These are phyloP conservation scores for Simmondsia chinensis DNA, from an alignment of 148 eudicot genomes.

Conservation along the genomic window DNA sequence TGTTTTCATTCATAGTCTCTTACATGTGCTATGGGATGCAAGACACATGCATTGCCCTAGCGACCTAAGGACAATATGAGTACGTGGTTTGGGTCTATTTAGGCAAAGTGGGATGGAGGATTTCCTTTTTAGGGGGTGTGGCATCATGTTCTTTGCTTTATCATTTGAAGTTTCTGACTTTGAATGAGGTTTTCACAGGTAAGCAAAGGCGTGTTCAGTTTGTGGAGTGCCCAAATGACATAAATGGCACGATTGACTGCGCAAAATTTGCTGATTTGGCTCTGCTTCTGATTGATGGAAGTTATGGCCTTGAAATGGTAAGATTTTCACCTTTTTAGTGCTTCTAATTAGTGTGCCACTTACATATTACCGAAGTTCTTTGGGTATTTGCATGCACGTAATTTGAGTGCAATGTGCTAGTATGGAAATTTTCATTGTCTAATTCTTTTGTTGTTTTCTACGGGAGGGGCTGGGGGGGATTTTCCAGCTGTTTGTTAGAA, in stretches of 20 bases:
- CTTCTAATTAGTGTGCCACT: not conserved
- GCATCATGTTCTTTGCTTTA: too few relatives aligned
- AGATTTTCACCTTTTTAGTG: slow-evolving; percentile 10
- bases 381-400: too few relatives aligned
- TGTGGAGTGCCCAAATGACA: slow-evolving; percentile 96
- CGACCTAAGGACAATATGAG: not conserved
- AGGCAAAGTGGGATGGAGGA: too few relatives aligned
- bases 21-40: too few relatives aligned
- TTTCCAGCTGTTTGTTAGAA: slow-evolving; percentile 3
- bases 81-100: not conserved
- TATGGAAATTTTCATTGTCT: not conserved
- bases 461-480: too few relatives aligned
- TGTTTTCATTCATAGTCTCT: too few relatives aligned
- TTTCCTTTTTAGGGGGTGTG: too few relatives aligned
- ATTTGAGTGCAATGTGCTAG: too few relatives aligned
- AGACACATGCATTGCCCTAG: too few relatives aligned
- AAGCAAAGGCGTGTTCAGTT: slow-evolving; percentile 88
- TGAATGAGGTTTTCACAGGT: too few relatives aligned
- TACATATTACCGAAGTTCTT: too few relatives aligned
- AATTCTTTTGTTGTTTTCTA: not conserved
- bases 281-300: slow-evolving; percentile 81
- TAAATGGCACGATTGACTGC: slow-evolving; percentile 91
- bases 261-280: slow-evolving; percentile 93
- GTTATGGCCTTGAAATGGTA: slow-evolving; percentile 99
- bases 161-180: too few relatives aligned